These are phyloP conservation scores for Trypanosoma conorhini DNA, from an alignment of 208 protist genomes.

Conservation along the genomic window DNA sequence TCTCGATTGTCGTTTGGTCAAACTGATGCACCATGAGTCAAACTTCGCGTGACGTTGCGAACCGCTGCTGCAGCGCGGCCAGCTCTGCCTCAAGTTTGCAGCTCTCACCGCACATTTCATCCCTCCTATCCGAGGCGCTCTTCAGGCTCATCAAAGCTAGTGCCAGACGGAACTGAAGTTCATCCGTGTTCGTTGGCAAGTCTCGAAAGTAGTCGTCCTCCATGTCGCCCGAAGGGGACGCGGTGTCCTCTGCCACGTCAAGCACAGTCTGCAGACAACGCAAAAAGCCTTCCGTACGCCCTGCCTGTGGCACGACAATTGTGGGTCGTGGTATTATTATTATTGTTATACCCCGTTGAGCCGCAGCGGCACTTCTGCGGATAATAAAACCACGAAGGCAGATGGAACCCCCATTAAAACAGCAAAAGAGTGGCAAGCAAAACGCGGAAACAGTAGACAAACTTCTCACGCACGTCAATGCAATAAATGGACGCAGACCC, in stretches of 20 bases:
- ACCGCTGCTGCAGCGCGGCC: conserved; percentile 23
- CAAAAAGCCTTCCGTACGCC: conserved; percentile 34
- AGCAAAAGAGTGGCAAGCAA: not conserved
- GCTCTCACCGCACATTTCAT: conserved; percentile 39
- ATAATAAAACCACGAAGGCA: conserved; percentile 1
- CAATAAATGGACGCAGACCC: not conserved
- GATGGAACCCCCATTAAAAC: not conserved
- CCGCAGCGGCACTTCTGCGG: no score
- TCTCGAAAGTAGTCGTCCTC: not conserved
- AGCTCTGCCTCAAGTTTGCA: conserved; percentile 37
- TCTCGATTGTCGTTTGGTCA: conserved; percentile 35
- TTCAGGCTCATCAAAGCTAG: conserved; percentile 17
- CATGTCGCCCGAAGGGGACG: not conserved
- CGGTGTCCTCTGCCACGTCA: conserved; percentile 34
- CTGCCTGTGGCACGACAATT: not conserved
- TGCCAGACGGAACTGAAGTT: conserved; percentile 10
- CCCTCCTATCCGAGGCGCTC: conserved; percentile 27
- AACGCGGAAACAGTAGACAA: conserved; percentile 39
- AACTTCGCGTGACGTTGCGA: conserved; percentile 33
- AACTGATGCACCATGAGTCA: conserved; percentile 29
- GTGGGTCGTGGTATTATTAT: not conserved
- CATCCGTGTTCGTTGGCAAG: conserved; percentile 10
- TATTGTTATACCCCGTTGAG: no score
- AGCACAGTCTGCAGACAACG: conserved; percentile 36
- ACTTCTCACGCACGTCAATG: not conserved